Percentiles rank a stretch among this genome's conserved stretches.
These are phyloP conservation scores for Colletotrichum truncatum DNA, from an alignment of 2,329 filamentous ascomycete species.

Conservation along the genomic window DNA sequence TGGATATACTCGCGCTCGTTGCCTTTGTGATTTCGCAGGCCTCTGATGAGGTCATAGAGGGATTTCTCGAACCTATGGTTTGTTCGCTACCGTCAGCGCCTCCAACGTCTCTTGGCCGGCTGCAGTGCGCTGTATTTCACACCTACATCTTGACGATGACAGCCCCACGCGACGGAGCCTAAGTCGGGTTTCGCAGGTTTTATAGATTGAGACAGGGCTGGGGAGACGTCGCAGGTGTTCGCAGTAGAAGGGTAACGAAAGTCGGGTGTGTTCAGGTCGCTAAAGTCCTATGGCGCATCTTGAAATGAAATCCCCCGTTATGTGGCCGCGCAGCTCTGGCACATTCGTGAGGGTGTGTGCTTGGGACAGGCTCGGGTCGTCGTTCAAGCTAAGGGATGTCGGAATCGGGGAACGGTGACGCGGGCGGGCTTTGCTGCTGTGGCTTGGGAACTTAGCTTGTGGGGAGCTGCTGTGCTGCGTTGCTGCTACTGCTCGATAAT, in stretches of 20 bases:
- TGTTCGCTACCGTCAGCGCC: conserved; percentile 30
- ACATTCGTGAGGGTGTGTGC: neutral
- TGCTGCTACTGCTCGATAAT: conserved; percentile 6
- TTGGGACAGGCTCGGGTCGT: neutral
- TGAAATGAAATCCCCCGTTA: conserved; percentile 8
- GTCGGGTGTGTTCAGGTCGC: conserved; percentile 21
- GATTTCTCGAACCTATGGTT: conserved; percentile 94
- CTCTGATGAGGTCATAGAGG: conserved; percentile 97
- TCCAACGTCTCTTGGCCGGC: neutral
- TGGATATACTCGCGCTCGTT: conserved; percentile 96
- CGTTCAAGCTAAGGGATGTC: conserved; percentile 19
- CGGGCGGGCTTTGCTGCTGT: conserved; percentile 10
- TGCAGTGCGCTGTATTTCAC: neutral
- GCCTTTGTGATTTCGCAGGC: conserved; percentile 93
- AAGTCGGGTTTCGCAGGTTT: neutral
- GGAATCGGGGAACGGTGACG: conserved; percentile 18
- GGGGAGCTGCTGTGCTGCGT: conserved; percentile 13
- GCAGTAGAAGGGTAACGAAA: neutral
- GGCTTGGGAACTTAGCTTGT: conserved; percentile 28
- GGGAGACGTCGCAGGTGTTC: neutral
- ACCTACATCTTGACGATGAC: conserved; percentile 27
- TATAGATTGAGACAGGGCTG: neutral
- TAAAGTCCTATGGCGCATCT: conserved; percentile 18
- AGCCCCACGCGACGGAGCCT: conserved; percentile 21
- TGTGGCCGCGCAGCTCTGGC: conserved; percentile 1